Base-by-base conservation (phyloP, 768 basidiomycete species). In the Cystoderma amianthinum region DNA sequence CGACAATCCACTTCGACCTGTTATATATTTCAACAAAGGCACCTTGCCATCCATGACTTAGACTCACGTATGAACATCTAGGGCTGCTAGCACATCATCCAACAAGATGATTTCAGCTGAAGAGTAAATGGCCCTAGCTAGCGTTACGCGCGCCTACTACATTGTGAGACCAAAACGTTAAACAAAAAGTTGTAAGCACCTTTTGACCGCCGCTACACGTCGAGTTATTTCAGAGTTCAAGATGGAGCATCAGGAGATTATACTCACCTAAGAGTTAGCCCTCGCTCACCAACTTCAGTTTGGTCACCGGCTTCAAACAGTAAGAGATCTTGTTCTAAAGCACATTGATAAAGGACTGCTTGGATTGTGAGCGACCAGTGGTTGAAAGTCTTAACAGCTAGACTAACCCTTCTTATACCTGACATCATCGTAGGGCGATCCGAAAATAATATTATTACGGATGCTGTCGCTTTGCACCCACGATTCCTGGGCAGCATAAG, bases 381-480 rank as follows among this genome's bases (percentile, higher is more conserved):
- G 25, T 16, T 3, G 28, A n/a, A 34, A 2, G 15, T 13, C 22
- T 9, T 6, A 3, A 32, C 10, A 6, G 33, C 13, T 44, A 5
- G n/a, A 60, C 28, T 5, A 12, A 56, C 57, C 59, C 48, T 79
- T 73, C 67, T 79, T 79, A 55, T 91, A 91, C n/a, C 80, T 69
- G 44, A 72, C 74, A 53, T 83, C 81, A 39, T 92, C 81, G 46
- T 77, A 85, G 1, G 80, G 73, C 3, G 78, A 60, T 19, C 86
- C 85, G 46, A 92, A 92, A 35, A 84, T 58, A 42, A 92, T 82
- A 53, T 92, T 93, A 33, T 89, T 80, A 52, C 63, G 68, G 38
- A 86, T 81, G 0, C 83, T 85, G 43, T 80, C 82, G 45, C 83
- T 87, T 58, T 82, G 74, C 9, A 88, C 78, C 85, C 85, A 92